Percentiles rank a stretch among this genome's conserved stretches.
These are phyloP conservation scores for Lactarius akahatsu DNA, from an alignment of 768 basidiomycete species.

Conservation along the genomic window DNA sequence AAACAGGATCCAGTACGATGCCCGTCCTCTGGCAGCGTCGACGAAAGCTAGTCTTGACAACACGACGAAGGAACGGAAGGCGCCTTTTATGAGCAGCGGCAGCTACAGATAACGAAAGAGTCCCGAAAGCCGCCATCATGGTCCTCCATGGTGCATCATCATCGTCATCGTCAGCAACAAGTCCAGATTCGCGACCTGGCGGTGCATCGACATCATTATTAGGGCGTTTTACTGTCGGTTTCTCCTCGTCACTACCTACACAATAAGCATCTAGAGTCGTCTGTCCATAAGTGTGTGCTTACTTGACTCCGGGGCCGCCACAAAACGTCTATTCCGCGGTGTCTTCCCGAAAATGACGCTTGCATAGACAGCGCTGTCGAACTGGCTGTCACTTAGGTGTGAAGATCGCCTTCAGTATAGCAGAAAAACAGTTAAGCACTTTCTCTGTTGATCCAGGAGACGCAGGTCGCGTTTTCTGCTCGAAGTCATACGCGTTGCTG, in stretches of 20 bases:
- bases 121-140: slow-evolving; percentile 18
- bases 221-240: background rate
- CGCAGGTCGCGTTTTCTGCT: slow-evolving; percentile 11
- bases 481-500: slow-evolving; percentile 10
- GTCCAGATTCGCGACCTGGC: background rate
- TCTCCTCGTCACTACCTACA: slow-evolving; percentile 12
- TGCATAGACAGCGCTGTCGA: slow-evolving; percentile 15
- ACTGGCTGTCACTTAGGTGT: slow-evolving; percentile 5
- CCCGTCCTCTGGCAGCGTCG: slow-evolving; percentile 41
- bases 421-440: slow-evolving; percentile 10
- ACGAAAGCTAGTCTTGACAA: slow-evolving; percentile 50
- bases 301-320: slow-evolving; percentile 3
- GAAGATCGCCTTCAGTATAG: background rate
- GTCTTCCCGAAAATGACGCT: slow-evolving; percentile 15
- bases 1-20: slow-evolving; percentile 37
- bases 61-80: slow-evolving; percentile 59
- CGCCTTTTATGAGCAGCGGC: slow-evolving; percentile 26
- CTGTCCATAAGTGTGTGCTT: background rate
- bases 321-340: background rate
- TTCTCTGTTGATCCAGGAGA: slow-evolving; percentile 3
- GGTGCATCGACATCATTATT: background rate
- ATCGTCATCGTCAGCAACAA: background rate
- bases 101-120: slow-evolving; percentile 19
- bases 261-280: background rate
- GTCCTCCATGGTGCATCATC: slow-evolving; percentile 10